Base-by-base conservation (phyloP, 2,329 filamentous ascomycete genomes). In the Fusarium irregulare region DNA sequence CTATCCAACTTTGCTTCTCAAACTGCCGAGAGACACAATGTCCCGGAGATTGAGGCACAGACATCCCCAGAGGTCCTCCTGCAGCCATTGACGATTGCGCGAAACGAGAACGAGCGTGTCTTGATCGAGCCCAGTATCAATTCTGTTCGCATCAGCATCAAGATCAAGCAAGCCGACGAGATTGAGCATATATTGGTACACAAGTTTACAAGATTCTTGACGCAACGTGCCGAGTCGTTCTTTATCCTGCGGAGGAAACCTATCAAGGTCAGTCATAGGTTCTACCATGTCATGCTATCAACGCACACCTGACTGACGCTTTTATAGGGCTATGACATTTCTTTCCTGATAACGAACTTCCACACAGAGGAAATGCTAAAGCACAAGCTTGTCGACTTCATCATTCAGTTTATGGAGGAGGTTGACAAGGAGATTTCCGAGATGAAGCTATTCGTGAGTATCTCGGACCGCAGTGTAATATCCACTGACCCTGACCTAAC, bases 391-490 rank as follows among this genome's bases (percentile, higher is more conserved):
- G 97, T 99, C 34, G 96, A 99, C 80, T 99, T 99, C 78, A 97
- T 99, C 74, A 98, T 99, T 72, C 91, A 98, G 78, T 99, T 99
- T 78, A 98, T 99, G 95, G 95, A 99, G 82, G 96, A 99, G 80
- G 97, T 99, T 7, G 97, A 99, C 82, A 99, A 99, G 86, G 96
- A 99, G 82, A 99, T 99, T 65, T 98, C 96, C 5, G 97, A 99
- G 84, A 98, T 99, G 96, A 99, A 99, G 88, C 91, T 99, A 76
- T 99, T 99, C 82, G 95, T 98, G 88, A 74, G 93, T 85, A 32
- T 48, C 28, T 30, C n/a, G 45, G 7, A 32, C 23, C 18, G 59
- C 6, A 48, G 34, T 25, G 25, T 21, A 4, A 41, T 16, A 25
- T 25, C 34, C 14, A 42, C 21, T 18, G 28, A 30, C 23, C 30